A percentile compares a stretch with the other conserved stretches of the same genome.
phyloP scores from a whole-genome alignment of 345 rosid species.

The Conringia planisiliqua region DNA sequence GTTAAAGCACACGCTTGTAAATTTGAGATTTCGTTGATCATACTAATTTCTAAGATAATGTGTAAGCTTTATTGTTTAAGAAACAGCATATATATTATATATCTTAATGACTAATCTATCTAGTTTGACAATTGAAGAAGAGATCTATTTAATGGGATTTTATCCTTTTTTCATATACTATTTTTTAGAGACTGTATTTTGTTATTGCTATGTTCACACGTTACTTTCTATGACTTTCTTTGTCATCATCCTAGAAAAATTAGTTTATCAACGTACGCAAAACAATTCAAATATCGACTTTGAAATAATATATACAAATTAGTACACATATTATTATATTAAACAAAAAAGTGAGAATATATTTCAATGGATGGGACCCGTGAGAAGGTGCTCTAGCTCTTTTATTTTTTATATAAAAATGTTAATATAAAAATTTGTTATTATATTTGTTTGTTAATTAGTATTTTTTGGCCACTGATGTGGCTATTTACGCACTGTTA shows the following conservation, averaged over 20 bases:
- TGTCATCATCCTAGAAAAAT: constrained; percentile 26
- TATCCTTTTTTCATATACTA: constrained; percentile 9
- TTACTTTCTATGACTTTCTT: constrained; percentile 24
- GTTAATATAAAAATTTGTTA: background rate
- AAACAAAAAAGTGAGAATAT: constrained; percentile 28
- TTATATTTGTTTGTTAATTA: constrained; percentile 23
- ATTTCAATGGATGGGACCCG: constrained; percentile 31
- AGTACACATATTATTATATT: background rate
- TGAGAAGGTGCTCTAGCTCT: constrained; percentile 28
- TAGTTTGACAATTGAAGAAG: constrained; percentile 20
- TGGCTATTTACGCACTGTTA: constrained; percentile 32
- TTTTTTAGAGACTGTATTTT: background rate
- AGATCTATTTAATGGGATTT: constrained; percentile 20
- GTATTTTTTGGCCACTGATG: constrained; percentile 23
- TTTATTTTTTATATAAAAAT: background rate
- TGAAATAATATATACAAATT: constrained; percentile 13
- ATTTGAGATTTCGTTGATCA: background rate
- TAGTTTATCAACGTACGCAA: constrained; percentile 14
- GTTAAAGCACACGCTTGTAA: background rate
- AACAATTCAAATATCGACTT: constrained; percentile 24
- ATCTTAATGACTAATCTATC: background rate
- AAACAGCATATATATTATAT: background rate
- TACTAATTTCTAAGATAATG: background rate
- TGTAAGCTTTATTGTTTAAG: background rate
- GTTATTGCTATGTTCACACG: constrained; percentile 30